Conservation (phyloP, 306 rosid species). For the Castanopsis chinensis region DNA sequence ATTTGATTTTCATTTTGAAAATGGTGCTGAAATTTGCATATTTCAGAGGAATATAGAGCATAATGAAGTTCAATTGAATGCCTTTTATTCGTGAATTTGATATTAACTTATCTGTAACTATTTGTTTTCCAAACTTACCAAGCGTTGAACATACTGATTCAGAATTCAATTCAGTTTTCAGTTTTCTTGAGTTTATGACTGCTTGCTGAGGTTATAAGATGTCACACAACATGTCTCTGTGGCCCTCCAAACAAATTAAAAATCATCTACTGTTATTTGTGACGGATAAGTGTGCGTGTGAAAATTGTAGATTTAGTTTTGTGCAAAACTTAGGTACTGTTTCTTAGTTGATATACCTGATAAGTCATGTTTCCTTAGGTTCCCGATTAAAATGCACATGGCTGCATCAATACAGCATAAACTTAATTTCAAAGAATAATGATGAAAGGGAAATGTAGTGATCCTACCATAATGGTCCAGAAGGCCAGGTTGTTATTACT, state of each 20-base stretch:
- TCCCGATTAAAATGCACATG: too few species aligned
- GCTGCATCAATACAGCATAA: too few species aligned
- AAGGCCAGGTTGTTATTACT: too few species aligned
- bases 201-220: background rate
- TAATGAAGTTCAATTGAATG: conserved; percentile 12
- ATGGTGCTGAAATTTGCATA: background rate
- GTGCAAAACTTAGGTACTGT: too few species aligned
- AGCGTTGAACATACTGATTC: conserved; percentile 5
- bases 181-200: background rate
- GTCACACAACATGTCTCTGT: background rate
- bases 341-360: too few species aligned
- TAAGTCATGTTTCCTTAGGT: too few species aligned
- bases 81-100: conserved; percentile 12
- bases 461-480: too few species aligned
- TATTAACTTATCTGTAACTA: conserved; percentile 3
- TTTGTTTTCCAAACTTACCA: conserved; percentile 19
- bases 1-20: conserved; percentile 4
- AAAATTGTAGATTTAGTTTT: too few species aligned
- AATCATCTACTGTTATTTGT: background rate
- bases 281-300: background rate
- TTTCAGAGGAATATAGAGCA: conserved; percentile 15
- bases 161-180: background rate
- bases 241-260: background rate
- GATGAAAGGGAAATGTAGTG: too few species aligned
- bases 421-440: too few species aligned